phyloP scores from a whole-genome alignment of 305 asterid genomes.

The Striga hermonthica region DNA sequence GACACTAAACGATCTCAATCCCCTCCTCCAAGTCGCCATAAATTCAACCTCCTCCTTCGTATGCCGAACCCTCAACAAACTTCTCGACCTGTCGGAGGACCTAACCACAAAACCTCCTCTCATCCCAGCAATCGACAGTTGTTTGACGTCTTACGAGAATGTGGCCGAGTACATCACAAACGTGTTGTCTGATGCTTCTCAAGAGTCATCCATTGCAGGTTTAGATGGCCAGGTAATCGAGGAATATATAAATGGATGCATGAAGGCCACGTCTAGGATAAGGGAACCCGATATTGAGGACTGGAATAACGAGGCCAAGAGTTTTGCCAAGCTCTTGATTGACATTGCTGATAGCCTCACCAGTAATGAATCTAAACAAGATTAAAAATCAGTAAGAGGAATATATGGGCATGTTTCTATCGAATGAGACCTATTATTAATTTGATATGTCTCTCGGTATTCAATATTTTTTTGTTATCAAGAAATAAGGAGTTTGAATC shows the following conservation, averaged over 20 bases:
- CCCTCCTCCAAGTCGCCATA: conserved; percentile 34
- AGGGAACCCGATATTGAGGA: conserved; percentile 21
- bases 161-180: conserved; percentile 28
- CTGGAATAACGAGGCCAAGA: conserved; percentile 26
- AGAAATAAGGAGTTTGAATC: not conserved
- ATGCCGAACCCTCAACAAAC: conserved; percentile 23
- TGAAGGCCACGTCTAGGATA: not conserved
- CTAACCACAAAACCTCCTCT: not conserved
- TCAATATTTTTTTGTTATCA: not conserved
- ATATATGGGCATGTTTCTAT: not conserved
- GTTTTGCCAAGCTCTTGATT: conserved; percentile 28
- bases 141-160: conserved; percentile 27
- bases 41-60: conserved; percentile 30
- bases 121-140: conserved; percentile 5
- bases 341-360: conserved; percentile 31
- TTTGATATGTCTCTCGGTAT: not conserved
- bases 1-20: conserved; percentile 26
- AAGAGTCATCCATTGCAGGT: conserved; percentile 29
- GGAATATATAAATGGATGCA: conserved; percentile 25
- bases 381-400: not conserved
- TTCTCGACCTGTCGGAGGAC: conserved; percentile 21
- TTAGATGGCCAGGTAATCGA: conserved; percentile 28
- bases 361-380: conserved; percentile 12
- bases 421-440: not conserved
- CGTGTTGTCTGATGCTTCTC: conserved; percentile 26